Evolutionary conservation across 176 grass and related monocot genomes (phyloP).

Genomic region (Oryza brachyantha): DNA sequence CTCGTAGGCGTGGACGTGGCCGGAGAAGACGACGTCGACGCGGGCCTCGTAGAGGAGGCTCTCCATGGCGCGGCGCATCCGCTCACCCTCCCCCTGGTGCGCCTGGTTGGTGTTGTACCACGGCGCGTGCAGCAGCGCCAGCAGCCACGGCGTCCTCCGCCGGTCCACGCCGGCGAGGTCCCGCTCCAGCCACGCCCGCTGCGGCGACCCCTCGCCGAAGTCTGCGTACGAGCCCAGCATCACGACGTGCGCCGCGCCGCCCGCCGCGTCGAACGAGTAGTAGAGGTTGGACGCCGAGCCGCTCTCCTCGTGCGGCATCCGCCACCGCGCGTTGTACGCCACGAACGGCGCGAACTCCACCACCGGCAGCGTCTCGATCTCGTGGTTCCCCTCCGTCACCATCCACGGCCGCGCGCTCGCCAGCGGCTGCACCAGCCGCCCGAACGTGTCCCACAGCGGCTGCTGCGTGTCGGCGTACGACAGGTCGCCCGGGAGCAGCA

Average conservation of each 20-base stretch:
- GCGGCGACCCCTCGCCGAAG: constrained; percentile 28
- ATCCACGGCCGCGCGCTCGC: constrained; percentile 86
- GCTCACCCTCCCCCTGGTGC: constrained; percentile 59
- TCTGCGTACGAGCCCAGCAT: constrained; percentile 77
- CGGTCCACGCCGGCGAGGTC: constrained; percentile 45
- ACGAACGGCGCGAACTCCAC: constrained; percentile 25
- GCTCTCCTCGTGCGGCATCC: constrained; percentile 46
- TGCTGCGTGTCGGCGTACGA: constrained; percentile 61
- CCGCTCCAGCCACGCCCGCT: constrained; percentile 41
- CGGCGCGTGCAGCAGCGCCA: constrained; percentile 70
- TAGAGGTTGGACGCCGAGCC: constrained; percentile 45
- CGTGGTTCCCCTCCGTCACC: constrained; percentile 81
- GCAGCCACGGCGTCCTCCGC: constrained; percentile 30
- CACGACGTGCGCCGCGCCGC: constrained; percentile 51
- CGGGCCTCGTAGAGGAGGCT: background rate
- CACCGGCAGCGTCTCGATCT: constrained; percentile 48
- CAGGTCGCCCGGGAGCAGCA: constrained; percentile 67
- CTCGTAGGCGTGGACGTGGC: constrained; percentile 90
- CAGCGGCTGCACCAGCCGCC: constrained; percentile 64
- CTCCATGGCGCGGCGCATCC: constrained; percentile 67
- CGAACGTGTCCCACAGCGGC: constrained; percentile 59
- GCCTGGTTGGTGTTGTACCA: constrained; percentile 85
- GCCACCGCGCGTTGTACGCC: constrained; percentile 77
- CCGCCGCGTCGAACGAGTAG: constrained; percentile 73
- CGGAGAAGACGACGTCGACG: constrained; percentile 71